A percentile compares a stretch with the other conserved stretches of the same genome.
phyloP scores from a whole-genome alignment of 257 asterid genomes.

The Scutellaria galericulata region DNA sequence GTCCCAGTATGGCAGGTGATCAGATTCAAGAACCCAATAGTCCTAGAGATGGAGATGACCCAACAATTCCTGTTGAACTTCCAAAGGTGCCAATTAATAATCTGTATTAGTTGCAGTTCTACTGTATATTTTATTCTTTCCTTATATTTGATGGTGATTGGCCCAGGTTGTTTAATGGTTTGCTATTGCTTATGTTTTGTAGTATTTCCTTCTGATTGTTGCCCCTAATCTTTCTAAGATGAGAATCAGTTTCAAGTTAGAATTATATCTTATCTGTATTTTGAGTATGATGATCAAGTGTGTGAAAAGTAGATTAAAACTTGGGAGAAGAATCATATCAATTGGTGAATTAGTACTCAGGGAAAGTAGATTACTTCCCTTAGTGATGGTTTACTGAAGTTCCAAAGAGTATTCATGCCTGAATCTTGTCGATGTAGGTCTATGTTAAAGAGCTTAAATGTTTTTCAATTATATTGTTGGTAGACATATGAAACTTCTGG shows the following conservation, averaged over 20 bases:
- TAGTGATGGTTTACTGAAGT: slow-evolving; percentile 19
- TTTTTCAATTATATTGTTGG: slow-evolving; percentile 20
- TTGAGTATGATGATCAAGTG: slow-evolving; percentile 21
- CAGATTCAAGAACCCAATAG: slow-evolving; percentile 83
- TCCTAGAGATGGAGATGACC: slow-evolving; percentile 93
- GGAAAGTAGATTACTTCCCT: slow-evolving; percentile 7
- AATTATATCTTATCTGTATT: slow-evolving; percentile 7
- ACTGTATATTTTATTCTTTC: slow-evolving; percentile 21
- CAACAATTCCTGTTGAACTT: slow-evolving; percentile 56
- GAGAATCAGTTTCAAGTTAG: slow-evolving; percentile 17
- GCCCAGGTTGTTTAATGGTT: slow-evolving; percentile 22
- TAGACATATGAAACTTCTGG: not conserved
- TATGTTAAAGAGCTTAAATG: slow-evolving; percentile 8
- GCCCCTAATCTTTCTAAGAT: slow-evolving; percentile 15
- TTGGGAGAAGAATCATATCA: slow-evolving; percentile 20
- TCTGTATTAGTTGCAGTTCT: slow-evolving; percentile 31
- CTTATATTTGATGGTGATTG: slow-evolving; percentile 29
- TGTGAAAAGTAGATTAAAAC: slow-evolving; percentile 27
- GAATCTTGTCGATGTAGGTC: slow-evolving; percentile 2
- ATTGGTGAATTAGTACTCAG: not conserved
- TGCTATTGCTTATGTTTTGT: slow-evolving; percentile 21
- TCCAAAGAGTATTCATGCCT: not conserved
- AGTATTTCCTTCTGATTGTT: not conserved
- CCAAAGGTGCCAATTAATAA: slow-evolving; percentile 61
- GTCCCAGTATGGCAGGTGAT: slow-evolving; percentile 92